Conservation (phyloP, 2,329 filamentous ascomycete genomes). For the Cladosporium sp. region DNA sequence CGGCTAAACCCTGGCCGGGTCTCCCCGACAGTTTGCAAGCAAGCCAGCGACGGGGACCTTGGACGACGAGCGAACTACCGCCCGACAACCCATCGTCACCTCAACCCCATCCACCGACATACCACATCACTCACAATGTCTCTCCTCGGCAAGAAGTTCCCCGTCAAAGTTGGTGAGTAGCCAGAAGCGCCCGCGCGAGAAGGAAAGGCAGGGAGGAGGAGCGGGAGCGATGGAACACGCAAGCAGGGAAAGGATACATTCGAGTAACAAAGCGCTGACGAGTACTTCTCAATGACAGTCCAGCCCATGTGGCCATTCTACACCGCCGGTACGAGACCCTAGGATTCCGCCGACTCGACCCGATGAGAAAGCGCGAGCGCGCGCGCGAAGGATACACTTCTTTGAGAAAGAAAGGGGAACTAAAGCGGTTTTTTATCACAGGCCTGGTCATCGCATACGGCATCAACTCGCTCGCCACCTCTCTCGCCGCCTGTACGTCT, state of each 20-base stretch:
- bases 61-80: slow-evolving; percentile 1
- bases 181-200: not conserved
- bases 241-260: slow-evolving; percentile 9
- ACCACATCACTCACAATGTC: slow-evolving; percentile 26
- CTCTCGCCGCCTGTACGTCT: slow-evolving; percentile 76
- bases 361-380: slow-evolving; percentile 8
- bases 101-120: slow-evolving; percentile 18
- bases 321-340: slow-evolving; percentile 70
- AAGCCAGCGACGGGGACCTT: not conserved
- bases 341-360: not conserved
- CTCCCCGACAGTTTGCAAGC: slow-evolving; percentile 9
- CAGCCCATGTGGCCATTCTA: slow-evolving; percentile 92
- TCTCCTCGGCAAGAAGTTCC: slow-evolving; percentile 55
- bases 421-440: slow-evolving; percentile 40
- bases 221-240: not conserved
- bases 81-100: slow-evolving; percentile 3
- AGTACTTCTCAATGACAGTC: slow-evolving; percentile 56
- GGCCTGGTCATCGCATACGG: slow-evolving; percentile 87
- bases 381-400: slow-evolving; percentile 8
- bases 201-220: not conserved
- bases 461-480: slow-evolving; percentile 78
- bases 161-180: slow-evolving; percentile 50
- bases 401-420: slow-evolving; percentile 19
- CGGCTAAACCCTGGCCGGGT: not conserved
- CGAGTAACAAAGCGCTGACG: slow-evolving; percentile 24